These are phyloP conservation scores for Trichoderma cornu-damae DNA, from an alignment of 2,329 filamentous ascomycete species.

Conservation along the genomic window DNA sequence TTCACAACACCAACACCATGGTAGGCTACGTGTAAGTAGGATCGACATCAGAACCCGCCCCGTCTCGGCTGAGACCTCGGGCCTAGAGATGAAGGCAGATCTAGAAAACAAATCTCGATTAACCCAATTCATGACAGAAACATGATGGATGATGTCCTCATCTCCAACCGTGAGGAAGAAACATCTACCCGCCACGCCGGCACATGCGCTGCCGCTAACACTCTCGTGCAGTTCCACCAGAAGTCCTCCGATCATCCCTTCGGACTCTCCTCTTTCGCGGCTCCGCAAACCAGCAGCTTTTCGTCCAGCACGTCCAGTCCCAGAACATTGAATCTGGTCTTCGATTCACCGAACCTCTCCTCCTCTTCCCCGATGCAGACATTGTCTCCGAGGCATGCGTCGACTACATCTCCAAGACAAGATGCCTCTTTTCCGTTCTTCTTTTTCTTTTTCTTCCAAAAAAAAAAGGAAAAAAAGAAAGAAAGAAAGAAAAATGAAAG, in stretches of 20 bases:
- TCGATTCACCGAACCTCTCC: slow-evolving; percentile 20
- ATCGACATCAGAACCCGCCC: neutral
- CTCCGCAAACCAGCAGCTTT: slow-evolving; percentile 28
- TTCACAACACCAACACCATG: neutral
- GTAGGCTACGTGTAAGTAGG: slow-evolving; percentile 17
- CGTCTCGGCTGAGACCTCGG: too few relatives aligned
- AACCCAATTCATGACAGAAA: slow-evolving; percentile 26
- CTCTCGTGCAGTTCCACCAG: slow-evolving; percentile 29
- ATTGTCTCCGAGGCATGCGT: slow-evolving; percentile 24
- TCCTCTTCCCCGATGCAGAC: slow-evolving; percentile 27
- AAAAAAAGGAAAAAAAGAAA: too few relatives aligned
- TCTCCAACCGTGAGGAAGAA: slow-evolving; percentile 30
- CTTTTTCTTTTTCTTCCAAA: too few relatives aligned
- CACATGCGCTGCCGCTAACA: neutral
- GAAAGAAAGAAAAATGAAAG: too few relatives aligned
- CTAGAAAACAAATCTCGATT: neutral
- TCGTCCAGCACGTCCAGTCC: slow-evolving; percentile 32
- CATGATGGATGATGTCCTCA: slow-evolving; percentile 41
- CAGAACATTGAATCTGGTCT: slow-evolving; percentile 27
- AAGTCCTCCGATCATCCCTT: slow-evolving; percentile 32
- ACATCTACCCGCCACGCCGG: neutral
- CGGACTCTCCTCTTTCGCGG: slow-evolving; percentile 32
- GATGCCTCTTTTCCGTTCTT: slow-evolving; percentile 36
- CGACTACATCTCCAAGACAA: slow-evolving; percentile 29
- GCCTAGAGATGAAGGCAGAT: neutral